Evolutionary conservation across 2,329 filamentous ascomycete species (phyloP), one percentile per base, ranked within the genome.

Genomic region (Paecilomyces fulvus): DNA sequence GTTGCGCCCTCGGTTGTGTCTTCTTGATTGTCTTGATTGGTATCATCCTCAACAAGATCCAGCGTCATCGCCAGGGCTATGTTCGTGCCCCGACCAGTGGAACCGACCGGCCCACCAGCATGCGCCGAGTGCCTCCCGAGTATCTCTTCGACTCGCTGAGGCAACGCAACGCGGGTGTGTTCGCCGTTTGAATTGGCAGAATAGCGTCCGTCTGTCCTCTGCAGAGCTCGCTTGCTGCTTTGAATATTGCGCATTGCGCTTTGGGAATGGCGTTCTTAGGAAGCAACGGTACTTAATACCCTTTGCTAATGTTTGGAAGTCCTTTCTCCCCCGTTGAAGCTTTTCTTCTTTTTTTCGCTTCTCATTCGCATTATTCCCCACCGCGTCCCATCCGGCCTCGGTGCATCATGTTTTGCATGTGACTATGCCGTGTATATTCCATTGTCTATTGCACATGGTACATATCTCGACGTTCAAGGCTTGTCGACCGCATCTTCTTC

Each of bases 11-110:
- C 33, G 76, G 73, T 58, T 76, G 72, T 57, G 73, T 78, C 55
- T 78, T 78, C 70, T 70, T 78, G 30, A 75, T 78, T 53, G 74
- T 78, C 52, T 67, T 75, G 49, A 67, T 74, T 43, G 76, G 76
- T 52, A 70, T 78, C 53, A 76, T 78, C 60, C 66, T 77, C 57
- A 77, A 77, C 59, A 75, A 75, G 63, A 72, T 77, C 54, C 76
- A 77, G 63, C 72, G 76, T 53, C 72, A 70, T 55, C 73, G 74
- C 56, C 75, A 77, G 60, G 76, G 76, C 56, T 78, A 78, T 62
- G 71, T 74, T 59, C 67, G 68, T 48, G 74, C 75, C 9, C 75
- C 76, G 56, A 69, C 70, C n/a, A 67, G 68, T 50, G 74, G 74
- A 55, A 75, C 74, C 28, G 76, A 78, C 64, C 74, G 76, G 57